Evolutionary conservation across 1,284 basidiomycete species (phyloP).

Genomic region (Ceratorhiza oryzae-sativae): DNA sequence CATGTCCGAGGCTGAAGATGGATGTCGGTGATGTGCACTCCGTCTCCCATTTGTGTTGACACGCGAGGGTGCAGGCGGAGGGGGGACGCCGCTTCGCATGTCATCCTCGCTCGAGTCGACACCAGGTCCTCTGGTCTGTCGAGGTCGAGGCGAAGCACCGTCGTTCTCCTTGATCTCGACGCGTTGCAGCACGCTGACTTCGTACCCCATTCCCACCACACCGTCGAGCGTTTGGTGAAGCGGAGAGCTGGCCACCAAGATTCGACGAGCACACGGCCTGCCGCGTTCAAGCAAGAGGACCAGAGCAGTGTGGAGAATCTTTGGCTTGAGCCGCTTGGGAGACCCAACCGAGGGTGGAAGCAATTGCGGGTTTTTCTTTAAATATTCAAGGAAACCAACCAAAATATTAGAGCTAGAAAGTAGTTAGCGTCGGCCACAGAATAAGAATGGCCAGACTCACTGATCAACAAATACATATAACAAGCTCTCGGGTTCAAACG

Average conservation of each 20-base stretch:
- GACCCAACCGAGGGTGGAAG: constrained; percentile 46
- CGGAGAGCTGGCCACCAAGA: constrained; percentile 81
- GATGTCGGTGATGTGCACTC: constrained; percentile 36
- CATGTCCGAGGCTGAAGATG: constrained; percentile 14
- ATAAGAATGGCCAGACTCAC: constrained; percentile 55
- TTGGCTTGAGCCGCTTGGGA: constrained; percentile 50
- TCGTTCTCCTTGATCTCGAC: constrained; percentile 66
- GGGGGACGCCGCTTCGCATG: constrained; percentile 7
- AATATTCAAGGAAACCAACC: constrained; percentile 72
- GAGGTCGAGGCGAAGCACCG: constrained; percentile 44
- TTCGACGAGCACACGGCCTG: constrained; percentile 68
- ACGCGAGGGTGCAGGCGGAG: constrained; percentile 1
- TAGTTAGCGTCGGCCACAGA: not conserved
- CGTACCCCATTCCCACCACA: constrained; percentile 78
- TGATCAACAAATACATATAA: constrained; percentile 89
- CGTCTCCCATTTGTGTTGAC: constrained; percentile 36
- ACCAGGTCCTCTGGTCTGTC: constrained; percentile 3
- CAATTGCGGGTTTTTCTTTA: constrained; percentile 60
- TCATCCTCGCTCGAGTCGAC: constrained; percentile 30
- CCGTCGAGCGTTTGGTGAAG: constrained; percentile 79
- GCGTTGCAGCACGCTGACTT: constrained; percentile 76
- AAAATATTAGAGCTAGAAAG: constrained; percentile 78
- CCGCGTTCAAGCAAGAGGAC: constrained; percentile 77
- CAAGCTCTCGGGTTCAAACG: constrained; percentile 62
- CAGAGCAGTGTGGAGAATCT: constrained; percentile 72